phyloP scores from a whole-genome alignment of 176 grass and related monocot genomes.

The Metroxylon sagu region DNA sequence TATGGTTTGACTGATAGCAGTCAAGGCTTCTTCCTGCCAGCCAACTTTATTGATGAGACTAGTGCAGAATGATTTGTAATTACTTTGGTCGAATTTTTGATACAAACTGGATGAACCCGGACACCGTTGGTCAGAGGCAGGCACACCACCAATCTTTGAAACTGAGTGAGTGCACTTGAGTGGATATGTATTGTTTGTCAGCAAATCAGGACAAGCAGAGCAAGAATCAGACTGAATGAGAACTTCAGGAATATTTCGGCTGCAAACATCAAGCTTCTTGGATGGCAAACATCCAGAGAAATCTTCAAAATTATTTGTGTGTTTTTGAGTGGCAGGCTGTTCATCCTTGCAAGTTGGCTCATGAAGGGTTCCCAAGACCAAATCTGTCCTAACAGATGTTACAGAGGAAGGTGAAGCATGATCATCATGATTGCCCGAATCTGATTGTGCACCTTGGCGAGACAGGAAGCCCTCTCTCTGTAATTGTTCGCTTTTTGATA shows the following conservation, averaged over 20 bases:
- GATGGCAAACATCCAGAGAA: constrained; percentile 13
- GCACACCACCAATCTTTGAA: constrained; percentile 22
- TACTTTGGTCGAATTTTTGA: constrained; percentile 40
- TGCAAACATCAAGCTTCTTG: constrained; percentile 33
- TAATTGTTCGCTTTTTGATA: constrained; percentile 47
- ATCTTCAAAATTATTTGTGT: constrained; percentile 20
- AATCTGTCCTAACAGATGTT: constrained; percentile 62
- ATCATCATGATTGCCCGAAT: constrained; percentile 16
- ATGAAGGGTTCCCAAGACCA: constrained; percentile 60
- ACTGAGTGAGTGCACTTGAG: constrained; percentile 26
- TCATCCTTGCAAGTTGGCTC: constrained; percentile 38
- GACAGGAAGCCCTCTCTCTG: constrained; percentile 24
- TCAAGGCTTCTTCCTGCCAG: constrained; percentile 77
- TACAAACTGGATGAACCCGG: constrained; percentile 17
- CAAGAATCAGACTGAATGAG: constrained; percentile 28
- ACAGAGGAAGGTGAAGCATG: constrained; percentile 40
- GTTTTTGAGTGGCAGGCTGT: constrained; percentile 9
- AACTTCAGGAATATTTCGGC: constrained; percentile 23
- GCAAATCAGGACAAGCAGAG: constrained; percentile 6
- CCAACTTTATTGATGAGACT: constrained; percentile 61
- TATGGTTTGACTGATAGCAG: constrained; percentile 45
- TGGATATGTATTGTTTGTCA: constrained; percentile 17
- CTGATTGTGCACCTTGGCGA: constrained; percentile 13
- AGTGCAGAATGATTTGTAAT: constrained; percentile 62
- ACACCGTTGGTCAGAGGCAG: constrained; percentile 47